Evolutionary conservation across 768 basidiomycete species (phyloP).

Genomic region (Calocybe indica): DNA sequence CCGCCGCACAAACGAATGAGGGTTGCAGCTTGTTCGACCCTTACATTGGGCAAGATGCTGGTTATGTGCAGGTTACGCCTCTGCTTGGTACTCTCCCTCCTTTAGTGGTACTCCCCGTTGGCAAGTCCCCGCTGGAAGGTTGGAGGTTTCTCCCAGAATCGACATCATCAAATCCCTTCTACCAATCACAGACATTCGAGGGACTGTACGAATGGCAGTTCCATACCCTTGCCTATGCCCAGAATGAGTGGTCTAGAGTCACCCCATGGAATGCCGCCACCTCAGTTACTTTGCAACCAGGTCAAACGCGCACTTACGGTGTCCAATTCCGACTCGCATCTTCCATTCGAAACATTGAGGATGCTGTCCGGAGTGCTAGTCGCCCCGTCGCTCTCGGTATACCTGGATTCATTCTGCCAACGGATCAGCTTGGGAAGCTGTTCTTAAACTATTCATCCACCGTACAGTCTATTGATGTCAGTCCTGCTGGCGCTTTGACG

Average conservation of each 20-base stretch:
- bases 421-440: slow-evolving; percentile 43
- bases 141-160: slow-evolving; percentile 53
- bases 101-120: slow-evolving; percentile 41
- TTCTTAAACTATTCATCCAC: slow-evolving; percentile 41
- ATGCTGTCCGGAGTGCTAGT: slow-evolving; percentile 30
- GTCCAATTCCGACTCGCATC: slow-evolving; percentile 44
- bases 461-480: slow-evolving; percentile 36
- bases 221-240: slow-evolving; percentile 49
- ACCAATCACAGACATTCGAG: slow-evolving; percentile 58
- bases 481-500: slow-evolving; percentile 39
- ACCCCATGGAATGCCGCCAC: slow-evolving; percentile 52
- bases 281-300: slow-evolving; percentile 38
- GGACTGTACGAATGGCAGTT: slow-evolving; percentile 57
- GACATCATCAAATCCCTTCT: slow-evolving; percentile 37
- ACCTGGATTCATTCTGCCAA: slow-evolving; percentile 47
- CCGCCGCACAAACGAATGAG: slow-evolving; percentile 44
- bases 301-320: slow-evolving; percentile 46
- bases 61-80: slow-evolving; percentile 47
- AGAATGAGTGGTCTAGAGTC: slow-evolving; percentile 46
- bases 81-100: slow-evolving; percentile 49
- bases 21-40: slow-evolving; percentile 52
- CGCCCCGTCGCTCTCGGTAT: slow-evolving; percentile 47
- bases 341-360: slow-evolving; percentile 45
- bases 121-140: slow-evolving; percentile 46
- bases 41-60: slow-evolving; percentile 52